Evolutionary conservation across 2,329 filamentous ascomycete genomes (phyloP).

Genomic region (Coniochaeta sp.): DNA sequence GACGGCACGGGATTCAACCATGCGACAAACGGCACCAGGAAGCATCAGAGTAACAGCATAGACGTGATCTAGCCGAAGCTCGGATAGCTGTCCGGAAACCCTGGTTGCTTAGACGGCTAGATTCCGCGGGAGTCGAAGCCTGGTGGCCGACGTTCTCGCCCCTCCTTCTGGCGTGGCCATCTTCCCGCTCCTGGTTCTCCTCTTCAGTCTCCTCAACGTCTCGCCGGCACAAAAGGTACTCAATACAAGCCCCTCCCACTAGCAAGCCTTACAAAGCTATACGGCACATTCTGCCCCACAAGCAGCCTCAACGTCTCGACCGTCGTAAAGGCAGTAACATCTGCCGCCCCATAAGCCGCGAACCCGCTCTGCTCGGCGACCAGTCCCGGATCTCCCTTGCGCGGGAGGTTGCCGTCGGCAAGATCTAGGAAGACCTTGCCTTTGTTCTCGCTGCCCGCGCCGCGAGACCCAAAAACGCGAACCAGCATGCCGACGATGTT

Average conservation of each 20-base stretch:
- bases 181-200: neutral
- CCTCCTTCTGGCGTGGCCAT: neutral
- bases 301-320: slow-evolving; percentile 72
- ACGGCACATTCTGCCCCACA: slow-evolving; percentile 80
- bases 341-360: slow-evolving; percentile 69
- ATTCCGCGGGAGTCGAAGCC: neutral
- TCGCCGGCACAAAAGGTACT: slow-evolving; percentile 6
- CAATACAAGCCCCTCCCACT: slow-evolving; percentile 43
- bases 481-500: slow-evolving; percentile 71
- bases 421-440: slow-evolving; percentile 75
- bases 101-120: neutral
- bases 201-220: neutral
- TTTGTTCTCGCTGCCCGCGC: slow-evolving; percentile 26
- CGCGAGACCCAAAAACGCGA: slow-evolving; percentile 56
- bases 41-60: too few relatives aligned
- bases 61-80: too few relatives aligned
- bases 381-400: slow-evolving; percentile 59
- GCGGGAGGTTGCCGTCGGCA: slow-evolving; percentile 48
- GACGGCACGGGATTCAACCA: too few relatives aligned
- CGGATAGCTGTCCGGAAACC: neutral
- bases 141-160: neutral
- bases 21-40: too few relatives aligned
- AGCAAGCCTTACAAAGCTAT: slow-evolving; percentile 77
- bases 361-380: slow-evolving; percentile 71
- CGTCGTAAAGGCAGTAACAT: slow-evolving; percentile 77